Base-by-base conservation (phyloP, 129 eudicot genomes). In the Kitagawia praeruptora region DNA sequence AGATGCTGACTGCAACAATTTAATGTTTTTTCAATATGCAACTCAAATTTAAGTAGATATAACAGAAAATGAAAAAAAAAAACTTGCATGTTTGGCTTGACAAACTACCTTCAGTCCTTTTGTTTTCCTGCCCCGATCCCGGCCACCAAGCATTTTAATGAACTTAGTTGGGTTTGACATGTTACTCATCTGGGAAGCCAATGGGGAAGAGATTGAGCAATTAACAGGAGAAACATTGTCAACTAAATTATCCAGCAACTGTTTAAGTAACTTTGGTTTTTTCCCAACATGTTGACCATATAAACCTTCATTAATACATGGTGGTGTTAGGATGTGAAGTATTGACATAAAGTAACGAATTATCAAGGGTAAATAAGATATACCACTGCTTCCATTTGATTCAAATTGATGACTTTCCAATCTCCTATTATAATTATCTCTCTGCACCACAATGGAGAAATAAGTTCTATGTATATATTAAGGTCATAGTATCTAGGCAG, bases 141-240 rank as follows among this genome's bases (percentile, higher is more conserved):
- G 89, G 42, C 87, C 96, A 75, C 90, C 84, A 81, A 92, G 84
- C 81, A 90, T 81, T 87, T 86, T 95, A 78, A 92, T 88, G 77
- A 94, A 74, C 85, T 88, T 91, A 82, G 85, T 92, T 76, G 89
- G 96, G 82, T 89, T 89, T 86, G 97, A 87, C 93, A 93, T 93
- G 73, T 95, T 95, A 85, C 97, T 95, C 92, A 92, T 94, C 74
- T 89, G 97, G 87, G 98, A 92, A 82, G 93, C 96, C 82, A 81
- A 97, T 77, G 96, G 89, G 83, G 92, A 89, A 79, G 89, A 79
- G 70, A 82, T 83, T 77, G 88, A 86, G 72, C 91, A 89, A 82
- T 80, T 85, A 86, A 84, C 81, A 39, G 87, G 85, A 76, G 75
- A 77, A 66, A 82, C 70, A 78, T 77, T 93, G 71, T 89, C 94